A percentile compares a stretch with the other conserved stretches of the same genome.
These are phyloP conservation scores for Solanum stenotomum DNA, from an alignment of 257 asterid genomes.

Conservation along the genomic window DNA sequence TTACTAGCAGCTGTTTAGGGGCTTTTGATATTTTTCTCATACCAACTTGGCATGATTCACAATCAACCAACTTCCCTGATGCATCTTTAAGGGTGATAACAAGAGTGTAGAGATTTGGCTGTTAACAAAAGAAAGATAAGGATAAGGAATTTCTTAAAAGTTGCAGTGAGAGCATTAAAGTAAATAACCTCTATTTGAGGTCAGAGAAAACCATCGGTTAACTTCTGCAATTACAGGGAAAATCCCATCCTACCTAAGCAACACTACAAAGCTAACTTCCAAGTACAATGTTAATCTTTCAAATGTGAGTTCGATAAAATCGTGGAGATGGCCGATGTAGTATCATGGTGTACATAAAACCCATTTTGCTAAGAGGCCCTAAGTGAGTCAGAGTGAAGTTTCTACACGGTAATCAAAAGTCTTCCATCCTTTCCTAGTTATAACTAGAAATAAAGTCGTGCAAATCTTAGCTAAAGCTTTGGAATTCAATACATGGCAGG, in stretches of 20 bases:
- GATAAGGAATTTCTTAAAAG: conserved; percentile 10
- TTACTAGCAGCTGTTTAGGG: conserved; percentile 85
- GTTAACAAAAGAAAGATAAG: conserved; percentile 23
- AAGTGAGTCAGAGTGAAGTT: background rate
- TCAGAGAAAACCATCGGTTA: background rate
- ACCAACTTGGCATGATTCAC: conserved; percentile 95
- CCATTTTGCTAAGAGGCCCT: background rate
- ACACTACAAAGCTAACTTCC: background rate
- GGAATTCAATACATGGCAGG: background rate
- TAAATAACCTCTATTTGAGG: background rate
- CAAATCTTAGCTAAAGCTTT: background rate
- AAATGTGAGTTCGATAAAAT: background rate
- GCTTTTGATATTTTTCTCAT: conserved; percentile 70
- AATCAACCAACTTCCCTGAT: conserved; percentile 64
- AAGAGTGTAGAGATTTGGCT: conserved; percentile 93
- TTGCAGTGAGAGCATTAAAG: background rate
- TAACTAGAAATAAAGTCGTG: background rate
- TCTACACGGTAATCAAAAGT: background rate
- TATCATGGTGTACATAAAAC: background rate
- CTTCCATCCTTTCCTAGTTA: background rate
- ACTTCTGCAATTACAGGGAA: background rate
- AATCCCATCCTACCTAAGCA: background rate
- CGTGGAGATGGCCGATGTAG: background rate
- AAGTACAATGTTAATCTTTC: background rate
- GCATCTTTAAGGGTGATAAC: conserved; percentile 83